Percentiles rank a stretch among this genome's conserved stretches.
phyloP scores from a whole-genome alignment of 2,329 filamentous ascomycete genomes.

The Chaetothyriales sp. region DNA sequence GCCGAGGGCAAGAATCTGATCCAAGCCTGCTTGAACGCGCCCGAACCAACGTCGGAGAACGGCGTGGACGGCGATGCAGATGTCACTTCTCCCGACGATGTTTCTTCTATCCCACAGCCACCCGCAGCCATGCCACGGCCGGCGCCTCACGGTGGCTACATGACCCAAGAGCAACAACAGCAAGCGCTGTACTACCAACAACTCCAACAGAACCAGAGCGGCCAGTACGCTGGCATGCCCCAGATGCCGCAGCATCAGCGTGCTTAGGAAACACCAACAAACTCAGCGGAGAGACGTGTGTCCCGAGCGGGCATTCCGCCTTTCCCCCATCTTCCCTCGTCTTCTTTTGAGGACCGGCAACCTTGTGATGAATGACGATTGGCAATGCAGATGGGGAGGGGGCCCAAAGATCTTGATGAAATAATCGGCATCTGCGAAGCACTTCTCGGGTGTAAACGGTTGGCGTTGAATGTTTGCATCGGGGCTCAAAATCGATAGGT shows the following conservation, averaged over 20 bases:
- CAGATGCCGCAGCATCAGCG: slow-evolving; percentile 72
- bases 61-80: slow-evolving; percentile 61
- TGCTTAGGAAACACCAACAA: slow-evolving; percentile 28
- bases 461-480: not conserved
- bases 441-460: not conserved
- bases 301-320: not conserved
- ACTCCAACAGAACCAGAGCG: slow-evolving; percentile 50
- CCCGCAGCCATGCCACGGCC: slow-evolving; percentile 48
- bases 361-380: not conserved
- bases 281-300: not conserved
- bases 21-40: slow-evolving; percentile 93
- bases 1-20: slow-evolving; percentile 98
- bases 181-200: slow-evolving; percentile 74
- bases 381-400: not conserved
- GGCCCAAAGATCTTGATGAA: not conserved
- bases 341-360: not conserved
- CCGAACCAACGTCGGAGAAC: slow-evolving; percentile 76
- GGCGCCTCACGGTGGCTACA: slow-evolving; percentile 53
- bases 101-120: slow-evolving; percentile 58
- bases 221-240: slow-evolving; percentile 60
- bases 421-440: not conserved
- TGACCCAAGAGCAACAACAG: slow-evolving; percentile 52
- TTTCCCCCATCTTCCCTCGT: not conserved
- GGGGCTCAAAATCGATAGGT: not conserved
- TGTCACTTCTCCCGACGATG: slow-evolving; percentile 84